These are phyloP conservation scores for Corniculantispora saksenae DNA, from an alignment of 2,329 filamentous ascomycete species.

Conservation along the genomic window DNA sequence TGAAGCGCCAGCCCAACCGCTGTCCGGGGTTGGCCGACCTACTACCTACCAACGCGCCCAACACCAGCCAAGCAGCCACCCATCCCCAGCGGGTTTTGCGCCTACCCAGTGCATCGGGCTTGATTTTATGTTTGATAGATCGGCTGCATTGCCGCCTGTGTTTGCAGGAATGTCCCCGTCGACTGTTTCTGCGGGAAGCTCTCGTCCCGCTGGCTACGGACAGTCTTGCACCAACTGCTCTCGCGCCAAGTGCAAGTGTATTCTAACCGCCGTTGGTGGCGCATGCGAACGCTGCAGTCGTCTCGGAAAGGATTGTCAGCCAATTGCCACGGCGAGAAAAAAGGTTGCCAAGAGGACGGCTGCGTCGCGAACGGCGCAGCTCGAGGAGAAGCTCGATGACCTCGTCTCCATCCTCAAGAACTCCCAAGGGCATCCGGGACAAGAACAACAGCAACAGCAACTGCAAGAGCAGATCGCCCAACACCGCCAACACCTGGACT, in stretches of 20 bases:
- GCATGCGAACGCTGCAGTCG: constrained; percentile 46
- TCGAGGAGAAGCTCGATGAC: constrained; percentile 53
- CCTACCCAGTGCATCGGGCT: constrained; percentile 2
- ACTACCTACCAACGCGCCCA: neutral
- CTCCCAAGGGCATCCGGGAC: constrained; percentile 22
- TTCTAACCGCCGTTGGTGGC: constrained; percentile 36
- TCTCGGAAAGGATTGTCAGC: constrained; percentile 49
- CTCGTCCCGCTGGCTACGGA: constrained; percentile 41
- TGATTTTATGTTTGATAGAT: neutral
- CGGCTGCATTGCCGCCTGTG: neutral
- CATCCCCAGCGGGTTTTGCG: constrained; percentile 12
- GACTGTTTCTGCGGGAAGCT: neutral
- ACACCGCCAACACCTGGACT: constrained; percentile 12
- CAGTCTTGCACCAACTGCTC: constrained; percentile 49
- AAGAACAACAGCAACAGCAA: constrained; percentile 21
- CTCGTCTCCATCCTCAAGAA: constrained; percentile 47
- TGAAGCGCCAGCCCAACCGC: neutral
- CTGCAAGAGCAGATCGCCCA: constrained; percentile 16
- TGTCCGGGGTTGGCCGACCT: constrained; percentile 11
- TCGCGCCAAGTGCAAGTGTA: constrained; percentile 51
- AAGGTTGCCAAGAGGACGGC: constrained; percentile 36
- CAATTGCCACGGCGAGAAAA: constrained; percentile 43
- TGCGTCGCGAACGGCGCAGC: constrained; percentile 42
- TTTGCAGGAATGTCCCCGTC: constrained; percentile 15
- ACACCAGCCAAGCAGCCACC: neutral